Base-by-base conservation (phyloP, 2,329 filamentous ascomycete genomes). In the Colletotrichum sp. region DNA sequence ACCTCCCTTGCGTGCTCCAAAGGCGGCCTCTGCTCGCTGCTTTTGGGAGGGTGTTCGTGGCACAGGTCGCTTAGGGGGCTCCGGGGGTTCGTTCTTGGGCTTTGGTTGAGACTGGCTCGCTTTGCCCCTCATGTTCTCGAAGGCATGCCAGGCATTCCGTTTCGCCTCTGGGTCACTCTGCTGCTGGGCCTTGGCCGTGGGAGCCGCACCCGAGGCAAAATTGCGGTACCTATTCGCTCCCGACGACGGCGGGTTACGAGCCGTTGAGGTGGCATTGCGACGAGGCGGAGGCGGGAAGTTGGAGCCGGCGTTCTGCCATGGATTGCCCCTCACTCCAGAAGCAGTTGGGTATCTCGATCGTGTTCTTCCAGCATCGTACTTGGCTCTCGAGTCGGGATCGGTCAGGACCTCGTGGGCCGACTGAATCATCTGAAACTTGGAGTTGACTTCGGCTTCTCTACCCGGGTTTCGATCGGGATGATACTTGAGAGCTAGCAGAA, bases 401-500 rank as follows among this genome's bases (percentile, higher is more conserved):
- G 86, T 88, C 16, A 92, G 84, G 69, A 98, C 89, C 83, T 98
- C 96, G 82, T 98, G 93, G 26, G 96, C 96, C 6, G 94, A 92
- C 84, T 98, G 95, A 65, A 98, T 98, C 66, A 93, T 91, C 83
- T 98, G 95, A 81, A 98, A 98, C 81, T 95, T 94, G 36, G 94
- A 89, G 79, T 95, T 95, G 82, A 94, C 94, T 81, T 96, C 95
- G 73, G 91, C 86, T 85, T 98, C 95, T 81, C 91, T 92, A 68
- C 96, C 96, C 13, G 94, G 95, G 82, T 98, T 98, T 76, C 96
- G 94, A 83, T 98, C 96, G 9, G 96, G 96, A 82, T 98, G 96
- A 81, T 94, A 98, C 84, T 95, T 94, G 63, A 98, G 88, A 64
- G 95, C 95, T 95, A 73, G 6, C 28, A 13, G 26, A 34, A 8